Evolutionary conservation across 768 basidiomycete genomes (phyloP).

Genomic region (Tulasnella sp.): DNA sequence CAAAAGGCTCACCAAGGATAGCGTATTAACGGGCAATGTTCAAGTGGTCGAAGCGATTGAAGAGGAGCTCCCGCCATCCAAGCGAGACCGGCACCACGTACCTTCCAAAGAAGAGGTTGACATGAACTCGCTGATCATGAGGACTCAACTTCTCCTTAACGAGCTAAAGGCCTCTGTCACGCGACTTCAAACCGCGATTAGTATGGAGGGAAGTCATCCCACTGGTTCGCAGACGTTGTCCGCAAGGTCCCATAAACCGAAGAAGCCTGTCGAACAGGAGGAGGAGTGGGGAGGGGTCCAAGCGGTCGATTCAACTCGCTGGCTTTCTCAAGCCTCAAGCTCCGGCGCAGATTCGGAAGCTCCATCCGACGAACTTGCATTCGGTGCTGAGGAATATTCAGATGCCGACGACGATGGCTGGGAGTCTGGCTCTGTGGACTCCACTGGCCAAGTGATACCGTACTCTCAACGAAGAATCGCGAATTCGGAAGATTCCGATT

Average conservation of each 20-base stretch:
- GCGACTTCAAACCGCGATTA: conserved; percentile 40
- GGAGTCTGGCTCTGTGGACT: conserved; percentile 34
- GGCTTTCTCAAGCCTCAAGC: not conserved
- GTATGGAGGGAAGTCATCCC: conserved; percentile 25
- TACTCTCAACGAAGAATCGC: conserved; percentile 18
- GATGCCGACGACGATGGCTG: conserved; percentile 26
- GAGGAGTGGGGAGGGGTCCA: not conserved
- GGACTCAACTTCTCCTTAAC: conserved; percentile 63
- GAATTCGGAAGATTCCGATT: conserved; percentile 20
- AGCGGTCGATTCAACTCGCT: not conserved
- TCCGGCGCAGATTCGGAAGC: not conserved
- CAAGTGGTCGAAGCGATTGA: conserved; percentile 40
- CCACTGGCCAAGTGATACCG: conserved; percentile 13
- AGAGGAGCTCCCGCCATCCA: conserved; percentile 17
- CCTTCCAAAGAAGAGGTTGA: conserved; percentile 45
- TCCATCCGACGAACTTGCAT: not conserved
- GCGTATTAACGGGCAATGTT: conserved; percentile 44
- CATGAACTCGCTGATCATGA: conserved; percentile 63
- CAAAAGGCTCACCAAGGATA: conserved; percentile 69
- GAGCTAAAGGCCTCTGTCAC: conserved; percentile 48
- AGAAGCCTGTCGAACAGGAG: not conserved
- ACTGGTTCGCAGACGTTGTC: not conserved
- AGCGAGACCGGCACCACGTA: conserved; percentile 22
- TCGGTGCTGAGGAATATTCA: not conserved
- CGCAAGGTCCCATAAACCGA: not conserved